Conservation (phyloP, 495 filamentous ascomycete genomes). For the Tuber borchii region DNA sequence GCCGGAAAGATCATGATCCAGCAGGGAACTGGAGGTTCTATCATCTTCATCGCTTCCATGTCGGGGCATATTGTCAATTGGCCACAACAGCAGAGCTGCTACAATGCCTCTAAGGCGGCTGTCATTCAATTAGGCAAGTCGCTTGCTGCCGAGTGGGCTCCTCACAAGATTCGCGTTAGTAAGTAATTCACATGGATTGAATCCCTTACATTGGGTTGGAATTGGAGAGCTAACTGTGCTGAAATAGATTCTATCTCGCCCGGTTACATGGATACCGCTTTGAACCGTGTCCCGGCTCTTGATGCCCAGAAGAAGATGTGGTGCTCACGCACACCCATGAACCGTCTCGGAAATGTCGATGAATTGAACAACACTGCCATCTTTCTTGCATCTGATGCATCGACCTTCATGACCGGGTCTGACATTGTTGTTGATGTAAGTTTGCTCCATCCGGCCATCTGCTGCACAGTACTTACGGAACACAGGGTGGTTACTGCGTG, state of each 20-base stretch:
- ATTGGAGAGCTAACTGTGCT: neutral
- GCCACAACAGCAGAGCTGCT: slow-evolving; percentile 69
- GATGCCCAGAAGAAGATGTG: slow-evolving; percentile 75
- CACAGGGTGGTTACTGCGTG: slow-evolving; percentile 34
- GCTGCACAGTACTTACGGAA: slow-evolving; percentile 35
- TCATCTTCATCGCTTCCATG: slow-evolving; percentile 72
- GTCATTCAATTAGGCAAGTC: slow-evolving; percentile 71
- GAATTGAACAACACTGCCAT: slow-evolving; percentile 76
- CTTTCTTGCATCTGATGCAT: slow-evolving; percentile 68
- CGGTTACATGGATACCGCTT: slow-evolving; percentile 73
- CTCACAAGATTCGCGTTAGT: slow-evolving; percentile 64
- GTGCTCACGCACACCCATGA: slow-evolving; percentile 62
- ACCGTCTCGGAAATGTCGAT: slow-evolving; percentile 68
- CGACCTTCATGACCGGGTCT: slow-evolving; percentile 72
- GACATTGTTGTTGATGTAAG: slow-evolving; percentile 71
- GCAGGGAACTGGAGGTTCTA: slow-evolving; percentile 55
- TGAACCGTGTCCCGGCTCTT: slow-evolving; percentile 65
- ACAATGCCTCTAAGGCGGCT: slow-evolving; percentile 74
- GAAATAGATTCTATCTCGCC: slow-evolving; percentile 59
- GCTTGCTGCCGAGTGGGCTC: slow-evolving; percentile 73
- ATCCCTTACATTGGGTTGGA: neutral
- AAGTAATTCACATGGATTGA: slow-evolving; percentile 13
- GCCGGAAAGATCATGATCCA: slow-evolving; percentile 61
- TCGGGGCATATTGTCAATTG: slow-evolving; percentile 72
- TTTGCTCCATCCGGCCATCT: slow-evolving; percentile 43